Percentiles rank a stretch among this genome's conserved stretches.
Conservation (phyloP, 1,284 basidiomycete genomes). For the Ceratobasidium papillatum region DNA sequence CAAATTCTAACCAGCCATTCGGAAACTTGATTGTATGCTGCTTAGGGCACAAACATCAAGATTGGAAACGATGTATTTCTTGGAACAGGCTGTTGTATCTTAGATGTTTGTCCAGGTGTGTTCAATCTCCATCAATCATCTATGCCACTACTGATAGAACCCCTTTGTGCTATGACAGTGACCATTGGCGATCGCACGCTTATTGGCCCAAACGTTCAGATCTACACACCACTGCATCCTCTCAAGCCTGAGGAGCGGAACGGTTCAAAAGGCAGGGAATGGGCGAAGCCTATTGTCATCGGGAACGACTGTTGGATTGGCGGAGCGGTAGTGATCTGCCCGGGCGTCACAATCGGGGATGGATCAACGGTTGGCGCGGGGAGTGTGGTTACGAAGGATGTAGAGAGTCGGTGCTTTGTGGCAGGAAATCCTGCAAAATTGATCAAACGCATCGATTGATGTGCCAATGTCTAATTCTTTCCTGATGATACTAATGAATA, state of each 20-base stretch:
- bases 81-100: slow-evolving; percentile 50
- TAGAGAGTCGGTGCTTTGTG: slow-evolving; percentile 54
- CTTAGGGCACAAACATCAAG: slow-evolving; percentile 52
- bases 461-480: neutral
- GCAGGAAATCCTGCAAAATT: slow-evolving; percentile 58
- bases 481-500: neutral
- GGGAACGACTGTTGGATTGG: slow-evolving; percentile 57
- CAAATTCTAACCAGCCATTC: neutral
- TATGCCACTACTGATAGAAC: slow-evolving; percentile 31
- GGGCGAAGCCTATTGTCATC: slow-evolving; percentile 53
- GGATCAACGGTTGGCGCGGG: slow-evolving; percentile 59
- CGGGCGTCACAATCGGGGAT: slow-evolving; percentile 58
- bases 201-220: slow-evolving; percentile 53
- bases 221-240: slow-evolving; percentile 55
- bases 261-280: slow-evolving; percentile 48
- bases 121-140: slow-evolving; percentile 40
- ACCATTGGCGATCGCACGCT: slow-evolving; percentile 52
- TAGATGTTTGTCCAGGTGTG: slow-evolving; percentile 52
- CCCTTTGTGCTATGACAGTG: slow-evolving; percentile 48
- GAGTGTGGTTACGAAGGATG: slow-evolving; percentile 56
- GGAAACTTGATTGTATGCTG: neutral
- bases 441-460: slow-evolving; percentile 51
- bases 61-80: slow-evolving; percentile 51
- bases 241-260: slow-evolving; percentile 52
- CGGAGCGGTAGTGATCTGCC: slow-evolving; percentile 55